Conservation (phyloP, 2,329 filamentous ascomycete genomes). For the Cercospora berteroae region DNA sequence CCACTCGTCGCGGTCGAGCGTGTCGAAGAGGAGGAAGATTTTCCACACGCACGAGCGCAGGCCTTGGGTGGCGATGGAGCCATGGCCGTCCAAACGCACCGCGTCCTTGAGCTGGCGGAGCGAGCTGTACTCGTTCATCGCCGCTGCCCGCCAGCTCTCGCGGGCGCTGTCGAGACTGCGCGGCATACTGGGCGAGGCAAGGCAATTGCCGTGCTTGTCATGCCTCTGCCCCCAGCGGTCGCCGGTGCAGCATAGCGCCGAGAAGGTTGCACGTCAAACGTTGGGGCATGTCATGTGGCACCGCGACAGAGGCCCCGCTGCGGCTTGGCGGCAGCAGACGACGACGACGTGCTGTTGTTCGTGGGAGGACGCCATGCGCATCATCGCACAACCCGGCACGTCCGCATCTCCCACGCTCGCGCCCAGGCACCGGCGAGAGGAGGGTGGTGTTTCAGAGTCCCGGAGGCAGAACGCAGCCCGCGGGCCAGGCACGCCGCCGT, state of each 20-base stretch:
- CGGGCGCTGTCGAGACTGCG: constrained; percentile 35
- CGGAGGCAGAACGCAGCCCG: background rate
- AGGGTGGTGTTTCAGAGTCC: background rate
- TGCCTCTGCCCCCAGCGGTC: background rate
- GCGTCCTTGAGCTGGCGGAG: constrained; percentile 35
- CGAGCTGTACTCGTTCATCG: constrained; percentile 30
- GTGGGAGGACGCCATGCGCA: background rate
- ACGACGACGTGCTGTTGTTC: background rate
- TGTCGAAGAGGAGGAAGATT: constrained; percentile 77
- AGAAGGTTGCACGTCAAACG: background rate
- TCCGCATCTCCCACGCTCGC: background rate
- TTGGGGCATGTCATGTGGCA: background rate
- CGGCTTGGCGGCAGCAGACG: background rate
- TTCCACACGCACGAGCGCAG: constrained; percentile 94
- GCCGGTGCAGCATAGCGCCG: background rate
- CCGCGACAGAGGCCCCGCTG: background rate
- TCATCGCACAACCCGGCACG: background rate
- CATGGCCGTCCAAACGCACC: constrained; percentile 31
- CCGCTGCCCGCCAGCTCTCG: constrained; percentile 33
- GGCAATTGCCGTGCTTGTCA: background rate
- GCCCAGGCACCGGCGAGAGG: background rate
- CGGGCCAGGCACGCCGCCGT: background rate
- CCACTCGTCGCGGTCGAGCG: constrained; percentile 66
- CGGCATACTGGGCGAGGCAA: constrained; percentile 27
- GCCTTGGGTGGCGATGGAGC: constrained; percentile 45